phyloP scores from a whole-genome alignment of 495 filamentous ascomycete species.

The Acidomyces sp. region DNA sequence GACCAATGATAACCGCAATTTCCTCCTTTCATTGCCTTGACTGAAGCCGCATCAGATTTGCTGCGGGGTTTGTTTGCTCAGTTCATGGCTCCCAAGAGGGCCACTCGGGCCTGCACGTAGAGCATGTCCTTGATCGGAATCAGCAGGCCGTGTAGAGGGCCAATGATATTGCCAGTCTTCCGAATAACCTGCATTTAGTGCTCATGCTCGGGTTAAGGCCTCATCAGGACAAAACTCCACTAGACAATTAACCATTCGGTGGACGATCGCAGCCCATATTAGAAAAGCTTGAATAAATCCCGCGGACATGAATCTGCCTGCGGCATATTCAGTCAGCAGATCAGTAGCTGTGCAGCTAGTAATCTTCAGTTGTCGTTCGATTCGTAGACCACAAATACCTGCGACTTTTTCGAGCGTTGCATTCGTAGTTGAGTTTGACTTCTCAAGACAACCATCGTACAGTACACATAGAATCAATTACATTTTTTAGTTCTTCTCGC shows the following conservation, averaged over 20 bases:
- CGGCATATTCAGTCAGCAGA: conserved; percentile 3
- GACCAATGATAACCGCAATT: conserved; percentile 38
- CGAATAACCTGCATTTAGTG: conserved; percentile 43
- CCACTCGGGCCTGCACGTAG: conserved; percentile 15
- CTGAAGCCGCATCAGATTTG: conserved; percentile 1
- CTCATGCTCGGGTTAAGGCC: conserved; percentile 44
- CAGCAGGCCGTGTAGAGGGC: conserved; percentile 29
- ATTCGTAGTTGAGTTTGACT: no score
- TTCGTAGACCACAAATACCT: not conserved
- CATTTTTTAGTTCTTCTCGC: no score
- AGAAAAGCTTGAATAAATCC: conserved; percentile 43
- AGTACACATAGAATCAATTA: no score
- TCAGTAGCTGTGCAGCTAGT: conserved; percentile 3
- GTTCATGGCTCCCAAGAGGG: conserved; percentile 15
- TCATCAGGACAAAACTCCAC: conserved; percentile 49
- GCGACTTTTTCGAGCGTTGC: not conserved
- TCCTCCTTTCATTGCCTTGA: conserved; percentile 8
- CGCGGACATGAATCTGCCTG: conserved; percentile 5
- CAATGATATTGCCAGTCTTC: conserved; percentile 36
- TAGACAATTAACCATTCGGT: conserved; percentile 44
- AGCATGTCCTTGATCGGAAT: conserved; percentile 26
- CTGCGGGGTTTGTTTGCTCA: conserved; percentile 8
- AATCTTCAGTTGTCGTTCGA: conserved; percentile 4
- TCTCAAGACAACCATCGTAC: no score
- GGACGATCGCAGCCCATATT: conserved; percentile 41